These are phyloP conservation scores for Euphorbia pulcherrima DNA, from an alignment of 345 rosid genomes.

Conservation along the genomic window DNA sequence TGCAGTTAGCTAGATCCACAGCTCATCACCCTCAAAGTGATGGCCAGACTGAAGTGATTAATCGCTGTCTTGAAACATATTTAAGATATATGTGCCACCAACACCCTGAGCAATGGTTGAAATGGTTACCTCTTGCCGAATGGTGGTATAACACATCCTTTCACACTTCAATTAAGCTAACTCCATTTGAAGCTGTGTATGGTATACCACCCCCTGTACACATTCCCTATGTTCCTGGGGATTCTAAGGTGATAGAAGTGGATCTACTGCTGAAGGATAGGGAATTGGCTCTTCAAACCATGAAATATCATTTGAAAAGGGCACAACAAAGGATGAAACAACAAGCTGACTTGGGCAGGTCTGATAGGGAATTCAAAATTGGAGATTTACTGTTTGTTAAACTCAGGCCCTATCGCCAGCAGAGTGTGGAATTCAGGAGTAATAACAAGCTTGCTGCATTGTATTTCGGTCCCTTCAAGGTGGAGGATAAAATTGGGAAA, in stretches of 20 bases:
- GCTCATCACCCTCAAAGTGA: background rate
- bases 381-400: background rate
- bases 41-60: background rate
- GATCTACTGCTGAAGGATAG: background rate
- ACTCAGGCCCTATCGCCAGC: background rate
- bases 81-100: too few species aligned
- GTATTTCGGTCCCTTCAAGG: background rate
- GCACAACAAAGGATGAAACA: background rate
- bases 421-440: background rate
- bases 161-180: background rate
- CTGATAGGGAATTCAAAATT: background rate
- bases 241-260: background rate
- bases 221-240: background rate
- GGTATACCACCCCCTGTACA: background rate
- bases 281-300: background rate
- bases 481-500: background rate
- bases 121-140: too few species aligned
- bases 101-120: too few species aligned
- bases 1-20: background rate
- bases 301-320: background rate
- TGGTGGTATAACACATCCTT: too few species aligned
- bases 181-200: background rate
- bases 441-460: background rate
- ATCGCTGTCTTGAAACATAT: too few species aligned
- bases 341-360: background rate